Evolutionary conservation across 2,329 filamentous ascomycete genomes (phyloP).

Genomic region (Fusarium lateritium): DNA sequence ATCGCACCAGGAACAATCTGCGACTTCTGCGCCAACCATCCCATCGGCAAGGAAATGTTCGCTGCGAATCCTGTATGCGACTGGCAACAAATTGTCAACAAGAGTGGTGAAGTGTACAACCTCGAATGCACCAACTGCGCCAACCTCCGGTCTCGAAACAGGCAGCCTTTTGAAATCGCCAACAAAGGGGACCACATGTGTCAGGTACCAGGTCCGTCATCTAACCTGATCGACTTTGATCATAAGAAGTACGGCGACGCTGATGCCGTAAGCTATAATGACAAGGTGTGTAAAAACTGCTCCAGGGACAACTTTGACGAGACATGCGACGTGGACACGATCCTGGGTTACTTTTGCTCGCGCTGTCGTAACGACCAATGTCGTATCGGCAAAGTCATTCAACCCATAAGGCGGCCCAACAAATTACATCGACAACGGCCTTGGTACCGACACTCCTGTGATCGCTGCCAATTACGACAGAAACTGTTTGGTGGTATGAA

Average conservation of each 20-base stretch:
- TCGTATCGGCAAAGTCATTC: fast-evolving
- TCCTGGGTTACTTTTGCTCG: constrained; percentile 32
- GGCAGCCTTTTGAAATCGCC: not conserved
- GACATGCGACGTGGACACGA: constrained; percentile 37
- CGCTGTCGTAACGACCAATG: constrained; percentile 24
- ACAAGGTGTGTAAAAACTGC: constrained; percentile 12
- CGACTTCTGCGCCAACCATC: constrained; percentile 33
- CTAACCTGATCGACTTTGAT: constrained; percentile 5
- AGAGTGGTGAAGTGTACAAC: not conserved
- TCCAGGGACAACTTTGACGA: fast-evolving
- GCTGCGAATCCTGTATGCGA: constrained; percentile 2
- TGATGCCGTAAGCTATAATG: constrained; percentile 16
- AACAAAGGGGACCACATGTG: constrained; percentile 12
- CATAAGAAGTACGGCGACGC: constrained; percentile 25
- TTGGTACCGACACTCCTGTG: constrained; percentile 43
- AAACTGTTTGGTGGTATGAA: not conserved
- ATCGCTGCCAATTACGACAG: constrained; percentile 25
- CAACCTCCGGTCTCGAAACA: constrained; percentile 27
- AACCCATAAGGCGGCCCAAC: constrained; percentile 5
- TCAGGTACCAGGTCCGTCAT: not conserved
- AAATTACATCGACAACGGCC: constrained; percentile 11
- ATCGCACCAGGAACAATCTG: not conserved
- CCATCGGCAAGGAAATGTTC: constrained; percentile 8
- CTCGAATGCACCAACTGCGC: constrained; percentile 41
- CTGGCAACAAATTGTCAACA: constrained; percentile 12